Percentiles rank a stretch among this genome's conserved stretches.
These are phyloP conservation scores for Plasmodium reichenowi DNA, from an alignment of 169 alveolate genomes.

Conservation along the genomic window DNA sequence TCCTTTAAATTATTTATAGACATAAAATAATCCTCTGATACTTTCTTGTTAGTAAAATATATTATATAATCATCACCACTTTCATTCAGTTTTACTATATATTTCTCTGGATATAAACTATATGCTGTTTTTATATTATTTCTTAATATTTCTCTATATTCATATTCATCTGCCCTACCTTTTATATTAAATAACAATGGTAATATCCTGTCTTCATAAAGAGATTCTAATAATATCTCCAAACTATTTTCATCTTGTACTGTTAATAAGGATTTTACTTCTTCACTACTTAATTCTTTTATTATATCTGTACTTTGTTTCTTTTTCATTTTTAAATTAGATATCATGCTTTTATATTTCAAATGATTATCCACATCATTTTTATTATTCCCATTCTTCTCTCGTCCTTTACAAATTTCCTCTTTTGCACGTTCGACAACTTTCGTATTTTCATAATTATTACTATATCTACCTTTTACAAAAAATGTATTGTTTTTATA, in stretches of 20 bases:
- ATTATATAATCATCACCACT: constrained; percentile 78
- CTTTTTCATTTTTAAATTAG: constrained; percentile 55
- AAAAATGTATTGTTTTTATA: too few relatives aligned
- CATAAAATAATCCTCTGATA: constrained; percentile 77
- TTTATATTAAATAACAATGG: constrained; percentile 83
- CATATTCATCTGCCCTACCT: constrained; percentile 83
- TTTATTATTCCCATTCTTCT: background rate
- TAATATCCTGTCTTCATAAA: constrained; percentile 84
- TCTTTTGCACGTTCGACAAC: background rate
- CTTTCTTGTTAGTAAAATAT: constrained; percentile 78
- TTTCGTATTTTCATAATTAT: background rate
- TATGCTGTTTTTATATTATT: constrained; percentile 81
- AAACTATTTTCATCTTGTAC: constrained; percentile 78
- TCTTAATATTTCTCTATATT: constrained; percentile 77
- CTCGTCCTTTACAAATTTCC: constrained; percentile 4
- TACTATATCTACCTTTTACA: too few relatives aligned
- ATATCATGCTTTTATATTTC: background rate
- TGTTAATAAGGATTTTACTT: constrained; percentile 75
- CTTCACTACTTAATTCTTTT: constrained; percentile 60
- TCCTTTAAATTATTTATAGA: constrained; percentile 83
- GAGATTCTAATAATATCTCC: constrained; percentile 78
- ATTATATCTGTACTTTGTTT: constrained; percentile 41
- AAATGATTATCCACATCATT: background rate
- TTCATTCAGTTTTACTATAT: constrained; percentile 74
- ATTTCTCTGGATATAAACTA: constrained; percentile 79